These are phyloP conservation scores for Ulvella scutata DNA, from an alignment of 139 green algal species.

Conservation along the genomic window DNA sequence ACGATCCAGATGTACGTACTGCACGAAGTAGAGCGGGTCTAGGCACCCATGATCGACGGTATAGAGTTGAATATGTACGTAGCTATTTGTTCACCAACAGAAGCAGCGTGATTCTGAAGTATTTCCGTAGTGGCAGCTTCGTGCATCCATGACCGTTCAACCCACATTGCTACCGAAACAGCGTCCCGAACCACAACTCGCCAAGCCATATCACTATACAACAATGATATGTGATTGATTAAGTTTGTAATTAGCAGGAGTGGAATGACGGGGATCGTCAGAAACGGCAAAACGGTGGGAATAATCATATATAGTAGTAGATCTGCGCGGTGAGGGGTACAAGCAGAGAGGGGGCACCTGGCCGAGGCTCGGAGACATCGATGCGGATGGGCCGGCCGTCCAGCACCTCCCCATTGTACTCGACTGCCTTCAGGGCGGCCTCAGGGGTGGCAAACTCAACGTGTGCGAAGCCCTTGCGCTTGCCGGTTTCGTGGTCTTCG, in stretches of 20 bases:
- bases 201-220: background rate
- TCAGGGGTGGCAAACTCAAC: conserved; percentile 37
- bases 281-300: background rate
- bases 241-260: too few relatives aligned
- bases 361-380: conserved; percentile 15
- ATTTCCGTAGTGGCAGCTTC: too few relatives aligned
- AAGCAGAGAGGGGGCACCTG: background rate
- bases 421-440: conserved; percentile 26
- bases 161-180: too few relatives aligned
- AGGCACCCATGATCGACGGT: too few relatives aligned
- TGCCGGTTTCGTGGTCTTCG: conserved; percentile 34
- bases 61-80: too few relatives aligned
- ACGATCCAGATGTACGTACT: too few relatives aligned
- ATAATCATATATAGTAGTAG: background rate
- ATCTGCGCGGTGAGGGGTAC: background rate
- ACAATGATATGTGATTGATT: background rate
- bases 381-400: conserved; percentile 40
- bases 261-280: background rate
- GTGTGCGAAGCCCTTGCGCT: conserved; percentile 44
- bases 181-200: too few relatives aligned
- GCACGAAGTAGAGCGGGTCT: too few relatives aligned
- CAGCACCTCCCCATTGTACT: conserved; percentile 34
- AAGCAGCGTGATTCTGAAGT: background rate
- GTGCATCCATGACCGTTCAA: too few relatives aligned
- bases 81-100: too few relatives aligned